phyloP scores from a whole-genome alignment of 2,329 filamentous ascomycete species.

The Colletotrichum truncatum region DNA sequence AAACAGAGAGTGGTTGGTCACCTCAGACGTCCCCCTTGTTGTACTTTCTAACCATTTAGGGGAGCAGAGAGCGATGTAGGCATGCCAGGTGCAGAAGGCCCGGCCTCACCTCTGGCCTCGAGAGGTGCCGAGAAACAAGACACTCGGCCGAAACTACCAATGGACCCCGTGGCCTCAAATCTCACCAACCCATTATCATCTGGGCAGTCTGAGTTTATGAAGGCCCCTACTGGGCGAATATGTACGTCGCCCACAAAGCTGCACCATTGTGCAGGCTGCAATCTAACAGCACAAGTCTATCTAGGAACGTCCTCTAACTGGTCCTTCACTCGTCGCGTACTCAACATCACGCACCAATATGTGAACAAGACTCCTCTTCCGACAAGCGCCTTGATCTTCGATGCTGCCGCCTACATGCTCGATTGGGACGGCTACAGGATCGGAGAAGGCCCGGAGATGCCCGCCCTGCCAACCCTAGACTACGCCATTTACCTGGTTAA shows the following conservation, averaged over 20 bases:
- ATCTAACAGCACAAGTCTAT: slow-evolving; percentile 48
- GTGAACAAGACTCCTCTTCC: slow-evolving; percentile 53
- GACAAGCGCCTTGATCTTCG: slow-evolving; percentile 55
- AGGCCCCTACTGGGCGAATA: slow-evolving; percentile 48
- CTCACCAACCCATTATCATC: slow-evolving; percentile 53
- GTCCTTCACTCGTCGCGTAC: slow-evolving; percentile 60
- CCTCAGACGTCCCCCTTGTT: background rate
- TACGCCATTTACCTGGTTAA: slow-evolving; percentile 63
- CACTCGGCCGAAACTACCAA: background rate
- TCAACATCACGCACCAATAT: slow-evolving; percentile 58
- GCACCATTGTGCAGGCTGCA: background rate
- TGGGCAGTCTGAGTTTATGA: slow-evolving; percentile 51
- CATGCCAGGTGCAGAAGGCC: background rate
- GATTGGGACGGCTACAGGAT: slow-evolving; percentile 53
- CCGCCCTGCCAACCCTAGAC: slow-evolving; percentile 48
- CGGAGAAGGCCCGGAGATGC: slow-evolving; percentile 12
- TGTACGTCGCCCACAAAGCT: slow-evolving; percentile 44
- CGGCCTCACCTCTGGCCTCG: background rate
- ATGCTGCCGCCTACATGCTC: slow-evolving; percentile 60
- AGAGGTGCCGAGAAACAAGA: background rate
- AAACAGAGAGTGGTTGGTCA: slow-evolving; percentile 2
- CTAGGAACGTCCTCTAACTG: slow-evolving; percentile 66
- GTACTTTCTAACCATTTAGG: background rate
- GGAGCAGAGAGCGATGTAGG: slow-evolving; percentile 5
- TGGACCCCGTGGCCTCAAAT: slow-evolving; percentile 40